Base-by-base conservation (phyloP, 1,139 yeast species). In the Yamadazyma oceani region DNA sequence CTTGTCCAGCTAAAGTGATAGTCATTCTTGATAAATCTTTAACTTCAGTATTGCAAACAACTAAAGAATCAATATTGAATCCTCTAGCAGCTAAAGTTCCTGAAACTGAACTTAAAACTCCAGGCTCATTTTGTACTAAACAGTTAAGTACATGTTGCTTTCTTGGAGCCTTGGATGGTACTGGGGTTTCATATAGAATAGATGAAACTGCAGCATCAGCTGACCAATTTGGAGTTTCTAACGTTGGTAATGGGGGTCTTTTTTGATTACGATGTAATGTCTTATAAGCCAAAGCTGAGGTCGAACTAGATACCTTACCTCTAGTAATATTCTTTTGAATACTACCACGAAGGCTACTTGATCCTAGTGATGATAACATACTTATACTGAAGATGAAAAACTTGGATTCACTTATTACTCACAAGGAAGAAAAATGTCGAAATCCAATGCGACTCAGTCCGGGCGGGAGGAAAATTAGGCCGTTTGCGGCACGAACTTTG, bases 71-170 rank as follows among this genome's bases (percentile, higher is more conserved):
- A 57, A 92, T 92, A 67, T 92, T 92, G 78, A 92, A 92, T 10
- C 98, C 98, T 61, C 98, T 79, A 31, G 97, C 97, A 26, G 98
- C 98, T 52, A 92, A 74, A 36, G 96, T 90, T 40, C 97, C 96
- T 4, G 97, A 85, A 34, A 92, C 88, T 40, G 94, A 78, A 33
- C 96, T 84, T 55, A 92, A 73, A 36, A 92, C 98, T 72, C 98
- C 98, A 4, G 98, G 98, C 67, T 92, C 98, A 65, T 92, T 90
- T 66, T 92, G 98, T 26, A 92, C 98, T 60, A 92, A 75, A 69
- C 98, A 92, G 75, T 92, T 94, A 61, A 92, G 74, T 32, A 92
- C 95, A 55, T 92, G 97, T 56, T 86, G 88, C 47, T 82, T 82
- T 50, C 76, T 72, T 28, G 89, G 87, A 3, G 80, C 77, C 39